Evolutionary conservation across 2,329 filamentous ascomycete genomes (phyloP).

Genomic region (Truncatella angustata): DNA sequence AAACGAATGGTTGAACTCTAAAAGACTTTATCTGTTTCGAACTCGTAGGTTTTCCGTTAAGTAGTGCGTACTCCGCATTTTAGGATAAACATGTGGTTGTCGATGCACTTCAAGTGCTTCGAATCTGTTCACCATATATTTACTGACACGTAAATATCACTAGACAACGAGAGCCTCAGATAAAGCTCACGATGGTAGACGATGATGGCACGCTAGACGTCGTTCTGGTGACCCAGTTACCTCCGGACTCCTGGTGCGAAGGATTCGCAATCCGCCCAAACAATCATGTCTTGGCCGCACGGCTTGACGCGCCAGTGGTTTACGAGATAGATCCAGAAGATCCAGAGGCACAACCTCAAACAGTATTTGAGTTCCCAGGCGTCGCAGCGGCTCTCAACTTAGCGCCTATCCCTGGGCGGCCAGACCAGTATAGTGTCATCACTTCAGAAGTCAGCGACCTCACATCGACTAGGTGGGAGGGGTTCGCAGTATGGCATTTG

Average conservation of each 20-base stretch:
- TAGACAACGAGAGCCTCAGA: too few species aligned
- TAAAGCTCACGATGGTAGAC: slow-evolving; percentile 13
- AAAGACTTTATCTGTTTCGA: too few species aligned
- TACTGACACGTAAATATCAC: too few species aligned
- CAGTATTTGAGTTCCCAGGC: slow-evolving; percentile 23
- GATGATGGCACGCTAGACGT: slow-evolving; percentile 17
- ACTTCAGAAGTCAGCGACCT: slow-evolving; percentile 21
- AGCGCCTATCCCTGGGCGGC: slow-evolving; percentile 18
- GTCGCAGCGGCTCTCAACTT: slow-evolving; percentile 21
- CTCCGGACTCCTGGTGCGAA: slow-evolving; percentile 29
- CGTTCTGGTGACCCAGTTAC: slow-evolving; percentile 27
- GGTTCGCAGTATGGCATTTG: slow-evolving; percentile 24
- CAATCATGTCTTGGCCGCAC: slow-evolving; percentile 26
- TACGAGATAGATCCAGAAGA: slow-evolving; percentile 27
- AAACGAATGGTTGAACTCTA: too few species aligned
- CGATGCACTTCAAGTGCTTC: too few species aligned
- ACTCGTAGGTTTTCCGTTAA: too few species aligned
- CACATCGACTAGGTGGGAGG: slow-evolving; percentile 24
- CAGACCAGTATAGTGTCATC: slow-evolving; percentile 25
- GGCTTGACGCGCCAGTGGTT: slow-evolving; percentile 26
- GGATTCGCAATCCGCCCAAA: slow-evolving; percentile 25
- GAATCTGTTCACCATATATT: too few species aligned
- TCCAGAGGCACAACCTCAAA: slow-evolving; percentile 18
- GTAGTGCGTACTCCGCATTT: too few species aligned
- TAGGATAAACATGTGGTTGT: too few species aligned